These are phyloP conservation scores for Aspergillus taichungensis DNA, from an alignment of 495 filamentous ascomycete species.

Conservation along the genomic window DNA sequence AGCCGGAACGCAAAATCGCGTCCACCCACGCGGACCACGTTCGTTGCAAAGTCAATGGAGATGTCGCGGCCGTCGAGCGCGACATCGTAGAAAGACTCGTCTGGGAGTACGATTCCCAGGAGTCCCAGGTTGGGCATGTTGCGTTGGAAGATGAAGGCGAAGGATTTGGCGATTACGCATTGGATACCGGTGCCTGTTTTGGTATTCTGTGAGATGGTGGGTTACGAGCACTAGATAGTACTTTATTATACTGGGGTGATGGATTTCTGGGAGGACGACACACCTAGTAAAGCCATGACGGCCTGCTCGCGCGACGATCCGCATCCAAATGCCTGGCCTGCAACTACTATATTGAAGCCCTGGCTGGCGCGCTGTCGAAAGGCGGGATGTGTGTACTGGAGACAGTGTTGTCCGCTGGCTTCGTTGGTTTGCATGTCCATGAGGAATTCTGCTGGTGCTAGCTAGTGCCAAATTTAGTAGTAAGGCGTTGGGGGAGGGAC, in stretches of 20 bases:
- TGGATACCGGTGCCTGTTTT: conserved; percentile 17
- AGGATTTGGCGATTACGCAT: conserved; percentile 33
- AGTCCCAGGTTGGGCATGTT: conserved; percentile 35
- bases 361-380: conserved; percentile 25
- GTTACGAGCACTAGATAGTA: too few species aligned
- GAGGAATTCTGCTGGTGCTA: conserved; percentile 26
- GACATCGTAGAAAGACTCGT: conserved; percentile 24
- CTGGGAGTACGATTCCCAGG: conserved; percentile 24
- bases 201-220: neutral
- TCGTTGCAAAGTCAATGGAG: conserved; percentile 12
- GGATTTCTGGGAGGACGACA: neutral
- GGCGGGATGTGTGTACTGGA: conserved; percentile 27
- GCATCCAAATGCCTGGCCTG: conserved; percentile 33
- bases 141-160: conserved; percentile 32
- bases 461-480: conserved; percentile 2
- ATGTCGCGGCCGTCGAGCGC: conserved; percentile 22
- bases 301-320: conserved; percentile 37
- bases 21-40: conserved; percentile 13
- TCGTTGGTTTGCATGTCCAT: conserved; percentile 18
- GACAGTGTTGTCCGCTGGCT: conserved; percentile 23
- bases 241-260: neutral
- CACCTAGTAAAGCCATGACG: conserved; percentile 26
- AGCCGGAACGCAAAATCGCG: conserved; percentile 21
- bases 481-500: neutral
- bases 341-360: conserved; percentile 32